Percentiles rank a stretch among this genome's conserved stretches.
Conservation (phyloP, 768 basidiomycete species). For the Neoboletus magnificus region DNA sequence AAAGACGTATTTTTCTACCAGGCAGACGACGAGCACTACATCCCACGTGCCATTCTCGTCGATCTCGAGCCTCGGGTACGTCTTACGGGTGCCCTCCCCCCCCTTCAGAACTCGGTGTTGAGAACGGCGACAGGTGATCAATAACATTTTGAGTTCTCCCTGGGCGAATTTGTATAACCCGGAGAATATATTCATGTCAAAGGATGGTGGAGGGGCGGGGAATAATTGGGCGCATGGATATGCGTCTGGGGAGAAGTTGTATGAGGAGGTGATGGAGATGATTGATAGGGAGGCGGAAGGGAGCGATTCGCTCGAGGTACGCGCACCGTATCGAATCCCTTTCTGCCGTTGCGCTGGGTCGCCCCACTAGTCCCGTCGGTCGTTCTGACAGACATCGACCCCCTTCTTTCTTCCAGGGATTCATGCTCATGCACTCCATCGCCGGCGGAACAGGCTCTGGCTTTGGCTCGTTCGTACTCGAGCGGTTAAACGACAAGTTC, state of each 20-base stretch:
- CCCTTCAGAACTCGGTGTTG: too few species aligned
- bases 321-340: not conserved
- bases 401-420: constrained; percentile 59
- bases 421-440: constrained; percentile 98
- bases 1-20: constrained; percentile 99
- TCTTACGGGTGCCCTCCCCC: constrained; percentile 2
- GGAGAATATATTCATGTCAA: constrained; percentile 94
- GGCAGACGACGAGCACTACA: constrained; percentile 99
- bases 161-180: constrained; percentile 91
- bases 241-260: constrained; percentile 81
- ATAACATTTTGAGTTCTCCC: constrained; percentile 85
- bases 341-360: not conserved
- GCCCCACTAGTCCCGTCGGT: not conserved
- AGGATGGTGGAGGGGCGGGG: constrained; percentile 98
- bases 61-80: constrained; percentile 94
- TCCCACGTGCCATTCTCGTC: constrained; percentile 92
- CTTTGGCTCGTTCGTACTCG: constrained; percentile 95
- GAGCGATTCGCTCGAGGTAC: constrained; percentile 93
- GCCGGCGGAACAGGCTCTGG: constrained; percentile 99
- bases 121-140: constrained; percentile 99
- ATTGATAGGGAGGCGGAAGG: constrained; percentile 97
- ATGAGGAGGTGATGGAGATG: constrained; percentile 99
- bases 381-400: not conserved
- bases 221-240: constrained; percentile 99
- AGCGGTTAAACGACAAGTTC: constrained; percentile 94